These are phyloP conservation scores for Fusarium miscanthi DNA, from an alignment of 2,329 filamentous ascomycete genomes.

Conservation along the genomic window DNA sequence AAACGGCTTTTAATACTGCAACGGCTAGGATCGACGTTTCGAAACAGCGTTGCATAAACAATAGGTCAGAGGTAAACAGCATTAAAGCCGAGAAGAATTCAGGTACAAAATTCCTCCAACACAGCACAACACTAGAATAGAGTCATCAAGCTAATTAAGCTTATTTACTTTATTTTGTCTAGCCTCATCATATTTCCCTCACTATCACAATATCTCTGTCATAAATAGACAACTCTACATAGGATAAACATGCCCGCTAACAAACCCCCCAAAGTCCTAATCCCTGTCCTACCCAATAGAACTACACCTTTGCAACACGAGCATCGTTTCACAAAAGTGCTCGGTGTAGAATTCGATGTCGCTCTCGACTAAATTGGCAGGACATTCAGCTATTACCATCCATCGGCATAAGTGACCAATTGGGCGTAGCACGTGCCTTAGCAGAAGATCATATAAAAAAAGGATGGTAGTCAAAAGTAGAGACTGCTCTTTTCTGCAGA, in stretches of 20 bases:
- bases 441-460: constrained; percentile 29
- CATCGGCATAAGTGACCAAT: constrained; percentile 13
- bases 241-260: constrained; percentile 26
- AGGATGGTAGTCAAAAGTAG: neutral
- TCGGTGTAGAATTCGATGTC: constrained; percentile 22
- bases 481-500: neutral
- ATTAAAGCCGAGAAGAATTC: neutral
- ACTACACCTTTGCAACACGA: constrained; percentile 31
- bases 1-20: neutral
- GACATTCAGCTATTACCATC: constrained; percentile 4
- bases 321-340: constrained; percentile 12
- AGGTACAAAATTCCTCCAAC: neutral
- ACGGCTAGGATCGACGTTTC: neutral
- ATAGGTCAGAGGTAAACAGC: neutral
- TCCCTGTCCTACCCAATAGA: constrained; percentile 29
- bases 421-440: constrained; percentile 19
- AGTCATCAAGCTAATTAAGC: neutral
- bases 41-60: neutral
- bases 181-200: neutral
- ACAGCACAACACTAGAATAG: neutral
- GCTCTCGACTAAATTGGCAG: constrained; percentile 17
- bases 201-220: neutral
- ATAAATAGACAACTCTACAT: neutral
- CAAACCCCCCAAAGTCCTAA: neutral
- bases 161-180: neutral